These are phyloP conservation scores for Phytophthora melonis DNA, from an alignment of 352 stramenopile genomes.

Conservation along the genomic window DNA sequence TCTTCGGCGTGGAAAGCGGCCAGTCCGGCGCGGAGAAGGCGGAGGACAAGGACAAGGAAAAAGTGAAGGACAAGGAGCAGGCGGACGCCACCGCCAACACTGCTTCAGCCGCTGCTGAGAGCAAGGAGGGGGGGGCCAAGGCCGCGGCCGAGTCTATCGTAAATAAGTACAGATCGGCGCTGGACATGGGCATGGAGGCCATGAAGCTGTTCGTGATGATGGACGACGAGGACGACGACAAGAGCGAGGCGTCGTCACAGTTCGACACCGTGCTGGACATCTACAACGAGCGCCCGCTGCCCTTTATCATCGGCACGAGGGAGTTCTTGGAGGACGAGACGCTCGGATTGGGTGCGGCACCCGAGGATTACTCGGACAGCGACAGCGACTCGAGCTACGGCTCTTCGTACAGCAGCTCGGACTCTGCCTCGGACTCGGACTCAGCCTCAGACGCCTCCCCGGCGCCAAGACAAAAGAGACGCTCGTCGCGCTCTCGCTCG, in stretches of 20 bases:
- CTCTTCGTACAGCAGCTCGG: conserved; percentile 76
- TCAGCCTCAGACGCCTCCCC: conserved; percentile 40
- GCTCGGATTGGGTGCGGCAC: conserved; percentile 76
- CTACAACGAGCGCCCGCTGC: conserved; percentile 89
- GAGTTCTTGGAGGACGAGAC: conserved; percentile 90
- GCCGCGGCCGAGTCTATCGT: conserved; percentile 66
- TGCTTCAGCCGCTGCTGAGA: conserved; percentile 2
- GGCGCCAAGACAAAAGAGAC: conserved; percentile 25
- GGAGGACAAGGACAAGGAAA: conserved; percentile 9
- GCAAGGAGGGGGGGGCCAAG: conserved; percentile 32
- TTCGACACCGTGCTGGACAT: conserved; percentile 88
- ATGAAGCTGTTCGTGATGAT: conserved; percentile 90
- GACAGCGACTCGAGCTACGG: conserved; percentile 70
- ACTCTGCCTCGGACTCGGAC: conserved; percentile 48
- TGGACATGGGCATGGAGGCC: conserved; percentile 83
- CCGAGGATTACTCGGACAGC: conserved; percentile 58
- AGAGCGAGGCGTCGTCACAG: conserved; percentile 56
- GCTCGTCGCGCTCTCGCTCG: conserved; percentile 24
- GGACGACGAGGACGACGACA: conserved; percentile 74
- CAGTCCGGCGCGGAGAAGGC: neutral
- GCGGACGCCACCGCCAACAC: neutral
- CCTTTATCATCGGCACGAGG: conserved; percentile 88
- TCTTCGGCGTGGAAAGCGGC: conserved; percentile 47
- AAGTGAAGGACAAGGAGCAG: conserved; percentile 6
- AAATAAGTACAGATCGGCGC: conserved; percentile 74